Base-by-base conservation (phyloP, 2,329 filamentous ascomycete genomes). In the Sphaerulina vaccinii region DNA sequence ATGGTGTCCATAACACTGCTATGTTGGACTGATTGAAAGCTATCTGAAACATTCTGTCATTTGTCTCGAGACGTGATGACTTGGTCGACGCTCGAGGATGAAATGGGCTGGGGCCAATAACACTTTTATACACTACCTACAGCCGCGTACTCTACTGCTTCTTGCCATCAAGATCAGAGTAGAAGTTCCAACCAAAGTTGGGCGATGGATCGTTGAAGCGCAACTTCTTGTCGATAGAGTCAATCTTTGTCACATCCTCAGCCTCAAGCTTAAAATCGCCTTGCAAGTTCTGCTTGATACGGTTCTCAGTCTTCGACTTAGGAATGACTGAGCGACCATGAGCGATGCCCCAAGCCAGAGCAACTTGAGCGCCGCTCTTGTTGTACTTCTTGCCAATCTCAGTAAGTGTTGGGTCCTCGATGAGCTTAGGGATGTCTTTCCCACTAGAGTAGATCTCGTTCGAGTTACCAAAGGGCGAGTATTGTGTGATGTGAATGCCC, bases 181-280 rank as follows among this genome's bases (percentile, higher is more conserved):
- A 85, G 58, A 84, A 83, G 6, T 80, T 70, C 66, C 77, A 81
- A 2, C 79, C 76, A 69, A 85, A 85, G 18, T 68, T 71, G 5
- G 63, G 69, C 37, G 74, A 79, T 3, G 80, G 75, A 63, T 85
- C 81, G 50, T 84, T 85, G 63, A 85, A 84, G 36, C 83, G 71
- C 58, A 83, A 39, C 68, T 84, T 84, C 70, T 78, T 82, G 63
- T 86, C 81, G 16, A 85, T 71, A 0, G 55, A 62, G 33, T 74
- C 70, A 45, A 83, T 79, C 68, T 76, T 79, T 62, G 78, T 68
- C 60, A 86, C 68, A 61, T 87, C 84, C 44, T 79, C 78, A 0
- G 65, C 60, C 1, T 75, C 74, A 21, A 87, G 72, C 62, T 79
- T 77, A 66, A 87, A 87, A 62, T 83, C 80, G 8, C 65, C 69